Evolutionary conservation across 139 green algal genomes (phyloP), one percentile per base, ranked within the genome.

Genomic region (Chlorella sp.): DNA sequence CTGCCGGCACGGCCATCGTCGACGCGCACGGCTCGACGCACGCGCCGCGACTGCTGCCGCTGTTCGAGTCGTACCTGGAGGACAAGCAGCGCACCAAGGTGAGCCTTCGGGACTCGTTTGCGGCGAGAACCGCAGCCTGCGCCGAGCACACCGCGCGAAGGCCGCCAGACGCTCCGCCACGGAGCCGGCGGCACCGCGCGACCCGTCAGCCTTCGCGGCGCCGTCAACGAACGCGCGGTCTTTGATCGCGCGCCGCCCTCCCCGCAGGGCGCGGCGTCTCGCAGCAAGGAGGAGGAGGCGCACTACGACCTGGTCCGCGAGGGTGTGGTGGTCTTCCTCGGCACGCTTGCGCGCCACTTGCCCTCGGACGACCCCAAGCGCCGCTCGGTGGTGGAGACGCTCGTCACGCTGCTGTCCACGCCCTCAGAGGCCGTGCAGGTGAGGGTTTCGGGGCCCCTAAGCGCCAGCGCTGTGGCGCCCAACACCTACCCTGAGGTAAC

Each of bases 311-410:
- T 89, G 31, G 87, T 98, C 50, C 81, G 93, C 2, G 86, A 95
- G 75, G 95, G 95, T 2, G 91, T 92, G 29, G 91, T 97, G 31
- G 86, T 98, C 60, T 93, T 97, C 62, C 85, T 99, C 79, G 95
- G 92, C 35, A 94, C 91, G 6, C 82, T 97, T 6, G 95, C 93
- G 0, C 82, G 87, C 65, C 94, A 98, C 76, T 75, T 96, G 55
- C 71, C 78, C 4, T 71, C 88, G 22, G 67, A 75, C 22, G 88
- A 91, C 72, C 66, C 83, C 51, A 93, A 95, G 79, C 79, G 83
- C 35, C 32, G 29, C 35, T 64, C 72, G 31, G 83, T 87, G 29
- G 75, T 89, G 26, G 80, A 76, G 49, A 74, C 81, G 72, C 74
- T 91, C 55, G 61, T 91, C 6, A 77, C 95, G 32, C 91, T 96